Evolutionary conservation across 345 rosid species (phyloP).

Genomic region (Citrus unshiu): DNA sequence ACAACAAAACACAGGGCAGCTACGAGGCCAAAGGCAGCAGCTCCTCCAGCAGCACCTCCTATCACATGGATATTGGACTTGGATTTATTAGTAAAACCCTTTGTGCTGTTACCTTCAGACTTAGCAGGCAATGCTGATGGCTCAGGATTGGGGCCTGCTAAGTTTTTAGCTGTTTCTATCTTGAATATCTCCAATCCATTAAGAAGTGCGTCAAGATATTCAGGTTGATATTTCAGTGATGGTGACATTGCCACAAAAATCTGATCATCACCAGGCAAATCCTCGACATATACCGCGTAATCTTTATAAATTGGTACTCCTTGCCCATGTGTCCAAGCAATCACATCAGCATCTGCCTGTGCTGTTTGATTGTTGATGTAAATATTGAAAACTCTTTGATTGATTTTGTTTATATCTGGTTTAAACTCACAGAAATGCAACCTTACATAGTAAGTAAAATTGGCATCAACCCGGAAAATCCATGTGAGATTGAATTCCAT

Average conservation of each 20-base stretch:
- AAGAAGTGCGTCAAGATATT: constrained; percentile 45
- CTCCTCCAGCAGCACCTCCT: constrained; percentile 59
- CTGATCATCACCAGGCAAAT: constrained; percentile 39
- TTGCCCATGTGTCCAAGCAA: constrained; percentile 45
- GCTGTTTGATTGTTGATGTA: constrained; percentile 65
- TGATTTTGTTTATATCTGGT: constrained; percentile 27
- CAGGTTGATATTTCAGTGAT: constrained; percentile 29
- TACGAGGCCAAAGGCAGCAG: constrained; percentile 42
- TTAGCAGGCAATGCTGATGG: constrained; percentile 49
- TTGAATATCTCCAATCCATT: constrained; percentile 85
- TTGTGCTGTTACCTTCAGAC: constrained; percentile 16
- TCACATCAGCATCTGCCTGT: constrained; percentile 53
- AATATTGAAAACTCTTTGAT: constrained; percentile 64
- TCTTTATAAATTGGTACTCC: constrained; percentile 58
- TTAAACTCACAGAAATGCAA: constrained; percentile 74
- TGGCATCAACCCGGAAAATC: constrained; percentile 64
- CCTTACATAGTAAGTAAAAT: constrained; percentile 63
- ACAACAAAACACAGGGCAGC: constrained; percentile 47
- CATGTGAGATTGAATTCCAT: constrained; percentile 61
- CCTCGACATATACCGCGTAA: constrained; percentile 42
- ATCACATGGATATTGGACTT: constrained; percentile 18
- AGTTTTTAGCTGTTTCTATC: constrained; percentile 37
- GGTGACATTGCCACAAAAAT: constrained; percentile 54
- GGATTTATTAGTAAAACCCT: constrained; percentile 16
- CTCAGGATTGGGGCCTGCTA: constrained; percentile 71